Evolutionary conservation across 495 filamentous ascomycete species (phyloP), one percentile per base, ranked within the genome.

Genomic region (Aspergillus bertholletiae): DNA sequence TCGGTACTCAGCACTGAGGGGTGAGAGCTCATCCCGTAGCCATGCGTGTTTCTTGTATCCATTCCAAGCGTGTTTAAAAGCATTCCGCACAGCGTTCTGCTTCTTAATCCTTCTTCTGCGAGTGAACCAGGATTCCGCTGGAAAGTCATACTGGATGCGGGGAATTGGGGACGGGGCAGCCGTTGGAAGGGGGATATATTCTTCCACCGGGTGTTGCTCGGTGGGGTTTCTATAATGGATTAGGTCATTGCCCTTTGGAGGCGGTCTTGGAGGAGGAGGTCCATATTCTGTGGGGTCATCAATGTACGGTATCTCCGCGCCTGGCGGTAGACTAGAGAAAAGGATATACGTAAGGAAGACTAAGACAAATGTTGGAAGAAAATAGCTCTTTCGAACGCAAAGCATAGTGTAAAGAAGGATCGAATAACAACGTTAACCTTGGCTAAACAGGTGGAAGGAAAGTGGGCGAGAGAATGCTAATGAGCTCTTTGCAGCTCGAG

Each of bases 21-120:
- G 92, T 24, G 74, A 76, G 12, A 96, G 70, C 53, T 95, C 92
- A 61, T 96, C 92, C 46, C 84, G 80, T 53, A 82, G 65, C 89
- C 90, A 96, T 0, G 92, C 92, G 69, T 87, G 73, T 13, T 80
- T 65, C 59, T 81, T 86, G 59, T 96, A 96, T 43, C 84, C 84
- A 7, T 79, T 76, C 90, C 91, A 96, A 11, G 84, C 79, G 57
- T 85, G 84, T 26, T 76, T 49, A 58, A 96, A 94, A 0, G 82
- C 80, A 35, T 83, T 65, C 59, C 81, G 86, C 2, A 96, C 85
- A n/a, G 77, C 83, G 1, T 70, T 68, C 55, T 76, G 68, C 50
- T 79, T 73, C 56, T 74, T 62, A 57, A 74, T 50, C 60, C 84
- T 53, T 51, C 56, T 57, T 53, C 67, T 57, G 56, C 71, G 66